Evolutionary conservation across 2,329 filamentous ascomycete species (phyloP), one percentile per base, ranked within the genome.

Genomic region (Cordyceps pruinosa): DNA sequence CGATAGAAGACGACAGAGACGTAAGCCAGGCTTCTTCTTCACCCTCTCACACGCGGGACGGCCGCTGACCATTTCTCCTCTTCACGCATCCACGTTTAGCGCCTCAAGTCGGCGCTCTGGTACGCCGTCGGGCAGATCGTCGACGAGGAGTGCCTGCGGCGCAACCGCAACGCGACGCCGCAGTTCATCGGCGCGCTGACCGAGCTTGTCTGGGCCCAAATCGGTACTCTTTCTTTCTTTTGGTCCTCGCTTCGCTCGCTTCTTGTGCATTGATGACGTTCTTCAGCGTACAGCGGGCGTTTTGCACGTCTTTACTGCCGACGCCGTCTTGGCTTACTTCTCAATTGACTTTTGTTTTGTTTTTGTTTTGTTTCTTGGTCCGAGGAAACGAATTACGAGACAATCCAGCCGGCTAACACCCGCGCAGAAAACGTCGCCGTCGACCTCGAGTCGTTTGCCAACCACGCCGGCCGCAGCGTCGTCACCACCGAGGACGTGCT

Each of bases 111-210:
- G 35, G 88, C 89, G 15, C 82, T 96, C 25, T 96, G 90, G 90
- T 87, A 87, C 66, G 83, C 86, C 25, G 83, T 96, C 59, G 89
- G 90, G 63, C 88, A 90, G 69, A 93, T 95, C 59, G 89, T 96
- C 61, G 93, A 97, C 69, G 86, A 93, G 62, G 88, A 96, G 68
- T 87, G 85, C 12, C 61, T 75, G 30, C 64, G 65, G 17, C 69
- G 71, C 55, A 72, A 89, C 67, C 81, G 90, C 61, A 97, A 96
- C 71, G 90, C 92, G 7, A 96, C 93, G 26, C 90, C 90, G 2
- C 90, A 96, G 67, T 96, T 95, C 70, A 95, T 95, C 63, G 90
- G 87, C 9, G 87, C 88, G 0, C 71, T 95, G 67, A 94, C 89
- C 1, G 91, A 96, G 70, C 82, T 96, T 71, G 87, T 93, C 8